Evolutionary conservation across 345 rosid genomes (phyloP).

Genomic region (Laguncularia racemosa): DNA sequence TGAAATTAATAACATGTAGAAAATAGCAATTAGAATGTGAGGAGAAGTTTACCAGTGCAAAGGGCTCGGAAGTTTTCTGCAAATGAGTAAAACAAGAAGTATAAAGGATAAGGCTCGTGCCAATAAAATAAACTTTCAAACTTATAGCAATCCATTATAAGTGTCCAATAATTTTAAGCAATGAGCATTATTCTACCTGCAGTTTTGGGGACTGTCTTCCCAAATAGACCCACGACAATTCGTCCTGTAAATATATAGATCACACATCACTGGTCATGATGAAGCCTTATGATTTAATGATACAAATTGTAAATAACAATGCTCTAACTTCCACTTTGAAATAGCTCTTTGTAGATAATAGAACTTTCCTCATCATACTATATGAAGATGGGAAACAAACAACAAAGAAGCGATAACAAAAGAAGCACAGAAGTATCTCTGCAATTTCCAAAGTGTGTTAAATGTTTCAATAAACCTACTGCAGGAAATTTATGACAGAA

Average conservation of each 20-base stretch:
- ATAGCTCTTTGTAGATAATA: no score
- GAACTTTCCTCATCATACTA: no score
- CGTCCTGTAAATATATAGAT: constrained; percentile 47
- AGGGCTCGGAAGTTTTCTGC: constrained; percentile 98
- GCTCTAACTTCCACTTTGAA: neutral
- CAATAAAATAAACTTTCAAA: no score
- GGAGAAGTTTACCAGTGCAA: constrained; percentile 62
- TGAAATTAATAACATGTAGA: neutral
- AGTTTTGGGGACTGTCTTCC: constrained; percentile 90
- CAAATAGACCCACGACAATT: constrained; percentile 76
- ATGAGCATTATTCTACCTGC: constrained; percentile 35
- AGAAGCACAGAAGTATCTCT: no score
- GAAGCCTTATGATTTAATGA: neutral
- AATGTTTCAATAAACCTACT: no score
- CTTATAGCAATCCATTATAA: no score
- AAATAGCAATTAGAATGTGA: neutral
- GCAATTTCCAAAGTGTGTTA: no score
- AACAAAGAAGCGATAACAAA: no score
- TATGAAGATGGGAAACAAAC: no score
- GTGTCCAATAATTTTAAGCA: neutral
- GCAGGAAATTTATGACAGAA: no score
- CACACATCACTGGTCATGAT: neutral
- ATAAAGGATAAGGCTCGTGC: no score
- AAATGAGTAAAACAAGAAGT: constrained; percentile 3
- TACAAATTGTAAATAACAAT: neutral